phyloP scores from a whole-genome alignment of 139 green algal genomes.

The Tetradesmus lagerheimii region DNA sequence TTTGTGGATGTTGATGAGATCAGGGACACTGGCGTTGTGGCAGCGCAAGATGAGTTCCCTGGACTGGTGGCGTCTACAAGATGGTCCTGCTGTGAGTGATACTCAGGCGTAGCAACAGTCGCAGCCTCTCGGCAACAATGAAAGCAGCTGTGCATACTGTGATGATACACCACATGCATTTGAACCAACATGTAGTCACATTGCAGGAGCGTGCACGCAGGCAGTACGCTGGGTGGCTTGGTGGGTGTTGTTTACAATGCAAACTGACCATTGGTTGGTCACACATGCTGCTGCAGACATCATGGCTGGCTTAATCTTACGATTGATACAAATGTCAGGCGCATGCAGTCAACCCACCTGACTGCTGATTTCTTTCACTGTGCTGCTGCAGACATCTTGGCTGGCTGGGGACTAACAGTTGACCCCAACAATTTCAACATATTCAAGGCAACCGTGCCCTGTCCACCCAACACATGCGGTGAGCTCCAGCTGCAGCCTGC shows the following conservation, averaged over 20 bases:
- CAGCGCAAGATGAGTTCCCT: not conserved
- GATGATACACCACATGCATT: too few relatives aligned
- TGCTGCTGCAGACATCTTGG: not conserved
- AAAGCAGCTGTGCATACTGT: too few relatives aligned
- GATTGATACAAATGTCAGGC: too few relatives aligned
- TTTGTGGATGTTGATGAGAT: not conserved
- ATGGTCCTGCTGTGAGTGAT: not conserved
- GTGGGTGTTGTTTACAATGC: too few relatives aligned
- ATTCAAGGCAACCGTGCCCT: not conserved
- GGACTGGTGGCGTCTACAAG: not conserved
- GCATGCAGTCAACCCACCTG: too few relatives aligned
- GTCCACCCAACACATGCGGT: not conserved
- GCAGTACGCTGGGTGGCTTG: too few relatives aligned
- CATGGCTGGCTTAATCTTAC: too few relatives aligned
- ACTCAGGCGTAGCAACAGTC: too few relatives aligned
- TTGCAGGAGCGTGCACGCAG: too few relatives aligned
- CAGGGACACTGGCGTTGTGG: not conserved
- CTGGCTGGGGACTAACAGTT: slow-evolving; percentile 10
- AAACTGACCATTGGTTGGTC: not conserved
- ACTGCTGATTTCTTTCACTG: not conserved
- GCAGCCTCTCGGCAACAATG: too few relatives aligned
- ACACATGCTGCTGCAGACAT: not conserved
- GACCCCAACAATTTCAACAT: not conserved
- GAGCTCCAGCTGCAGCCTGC: not conserved
- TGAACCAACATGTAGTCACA: too few relatives aligned